phyloP scores from a whole-genome alignment of 495 filamentous ascomycete genomes.

The Hypoxylon intermedium region DNA sequence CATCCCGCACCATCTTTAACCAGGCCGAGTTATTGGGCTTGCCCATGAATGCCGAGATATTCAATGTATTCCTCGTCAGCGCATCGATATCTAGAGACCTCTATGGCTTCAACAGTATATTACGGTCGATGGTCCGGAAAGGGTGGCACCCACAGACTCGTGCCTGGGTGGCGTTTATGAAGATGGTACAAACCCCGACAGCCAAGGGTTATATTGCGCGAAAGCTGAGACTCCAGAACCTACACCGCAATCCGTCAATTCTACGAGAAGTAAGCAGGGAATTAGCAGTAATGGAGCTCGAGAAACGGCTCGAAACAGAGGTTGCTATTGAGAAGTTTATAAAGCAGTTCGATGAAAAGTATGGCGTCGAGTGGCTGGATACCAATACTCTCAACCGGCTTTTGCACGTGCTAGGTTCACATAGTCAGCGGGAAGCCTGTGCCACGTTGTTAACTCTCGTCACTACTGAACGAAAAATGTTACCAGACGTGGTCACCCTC shows the following conservation, averaged over 20 bases:
- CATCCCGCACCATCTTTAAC: constrained; percentile 33
- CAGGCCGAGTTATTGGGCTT: constrained; percentile 29
- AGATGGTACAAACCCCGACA: constrained; percentile 47
- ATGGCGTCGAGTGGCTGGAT: constrained; percentile 49
- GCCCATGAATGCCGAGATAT: constrained; percentile 43
- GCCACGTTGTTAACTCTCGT: constrained; percentile 39
- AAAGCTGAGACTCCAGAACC: constrained; percentile 41
- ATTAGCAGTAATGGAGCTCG: constrained; percentile 45
- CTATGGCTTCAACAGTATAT: constrained; percentile 37
- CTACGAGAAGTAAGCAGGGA: constrained; percentile 38
- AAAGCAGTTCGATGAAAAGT: constrained; percentile 40
- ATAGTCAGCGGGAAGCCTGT: constrained; percentile 37
- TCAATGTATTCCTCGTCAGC: constrained; percentile 43
- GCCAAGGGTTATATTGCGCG: constrained; percentile 45
- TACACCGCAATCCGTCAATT: constrained; percentile 32
- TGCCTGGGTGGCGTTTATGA: constrained; percentile 52
- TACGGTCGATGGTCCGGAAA: constrained; percentile 44
- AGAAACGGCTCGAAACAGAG: constrained; percentile 36
- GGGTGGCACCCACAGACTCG: constrained; percentile 39
- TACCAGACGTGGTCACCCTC: constrained; percentile 39
- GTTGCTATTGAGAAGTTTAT: constrained; percentile 39
- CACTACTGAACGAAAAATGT: not conserved
- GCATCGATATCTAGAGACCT: constrained; percentile 44
- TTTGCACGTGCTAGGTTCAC: constrained; percentile 40
- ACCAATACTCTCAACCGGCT: constrained; percentile 42